Percentiles rank a stretch among this genome's conserved stretches.
Conservation (phyloP, 2,329 filamentous ascomycete species). For the Stagonosporopsis chrysanthemi region DNA sequence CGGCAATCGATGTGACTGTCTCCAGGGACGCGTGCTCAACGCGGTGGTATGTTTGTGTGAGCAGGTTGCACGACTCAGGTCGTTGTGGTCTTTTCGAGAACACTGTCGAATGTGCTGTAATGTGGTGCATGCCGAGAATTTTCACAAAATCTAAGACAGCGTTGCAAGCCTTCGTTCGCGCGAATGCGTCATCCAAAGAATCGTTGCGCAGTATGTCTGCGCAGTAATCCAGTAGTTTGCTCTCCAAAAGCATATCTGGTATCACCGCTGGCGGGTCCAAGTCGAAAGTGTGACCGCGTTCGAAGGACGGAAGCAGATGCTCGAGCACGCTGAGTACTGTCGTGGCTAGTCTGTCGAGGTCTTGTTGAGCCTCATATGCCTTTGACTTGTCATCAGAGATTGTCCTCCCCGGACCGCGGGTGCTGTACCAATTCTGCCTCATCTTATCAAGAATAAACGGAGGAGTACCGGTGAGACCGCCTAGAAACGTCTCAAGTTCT, state of each 20-base stretch:
- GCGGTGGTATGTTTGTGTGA: conserved; percentile 43
- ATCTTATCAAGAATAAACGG: not conserved
- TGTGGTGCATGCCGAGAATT: conserved; percentile 43
- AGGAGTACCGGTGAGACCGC: not conserved
- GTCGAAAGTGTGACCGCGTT: conserved; percentile 36
- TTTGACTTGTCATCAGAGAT: not conserved
- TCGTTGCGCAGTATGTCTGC: conserved; percentile 53
- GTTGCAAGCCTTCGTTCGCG: conserved; percentile 48
- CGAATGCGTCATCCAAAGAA: conserved; percentile 49
- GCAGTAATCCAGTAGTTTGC: conserved; percentile 48
- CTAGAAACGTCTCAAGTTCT: not conserved
- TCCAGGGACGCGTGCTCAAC: conserved; percentile 5
- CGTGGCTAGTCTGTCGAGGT: conserved; percentile 21
- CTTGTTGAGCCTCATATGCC: not conserved
- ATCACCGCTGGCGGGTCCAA: conserved; percentile 39
- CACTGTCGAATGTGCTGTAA: conserved; percentile 40
- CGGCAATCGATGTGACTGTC: conserved; percentile 32
- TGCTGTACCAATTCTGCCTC: not conserved
- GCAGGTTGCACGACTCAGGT: conserved; percentile 46
- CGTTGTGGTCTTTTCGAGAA: conserved; percentile 47
- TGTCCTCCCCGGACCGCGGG: not conserved
- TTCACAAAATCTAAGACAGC: conserved; percentile 52
- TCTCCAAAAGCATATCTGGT: conserved; percentile 45
- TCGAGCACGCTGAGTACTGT: conserved; percentile 26
- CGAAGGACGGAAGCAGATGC: conserved; percentile 37